Percentiles rank a stretch among this genome's conserved stretches.
phyloP scores from a whole-genome alignment of 1,139 yeast species.

The Yamadazyma dendronema region DNA sequence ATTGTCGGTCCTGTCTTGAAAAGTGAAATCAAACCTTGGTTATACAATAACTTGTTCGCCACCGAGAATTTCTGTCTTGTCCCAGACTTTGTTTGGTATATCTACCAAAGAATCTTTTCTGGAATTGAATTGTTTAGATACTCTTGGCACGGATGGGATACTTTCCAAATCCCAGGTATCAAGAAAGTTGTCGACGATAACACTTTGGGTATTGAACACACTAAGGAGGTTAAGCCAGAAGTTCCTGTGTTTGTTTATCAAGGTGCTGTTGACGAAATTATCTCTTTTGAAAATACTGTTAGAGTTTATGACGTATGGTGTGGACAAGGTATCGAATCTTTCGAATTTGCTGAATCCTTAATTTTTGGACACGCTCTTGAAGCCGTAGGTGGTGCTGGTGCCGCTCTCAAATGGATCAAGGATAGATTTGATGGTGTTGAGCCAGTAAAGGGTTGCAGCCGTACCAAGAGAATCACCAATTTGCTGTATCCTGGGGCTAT shows the following conservation, averaged over 20 bases:
- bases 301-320: conserved; percentile 32
- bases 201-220: conserved; percentile 16
- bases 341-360: conserved; percentile 26
- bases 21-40: conserved; percentile 13
- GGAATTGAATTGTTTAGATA: conserved; percentile 15
- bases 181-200: conserved; percentile 17
- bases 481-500: conserved; percentile 23
- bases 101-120: conserved; percentile 15
- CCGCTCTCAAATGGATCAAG: conserved; percentile 27
- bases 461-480: conserved; percentile 21
- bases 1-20: conserved; percentile 9
- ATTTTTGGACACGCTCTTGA: conserved; percentile 28
- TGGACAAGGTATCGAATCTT: conserved; percentile 24
- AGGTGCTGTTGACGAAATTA: conserved; percentile 28
- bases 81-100: conserved; percentile 10
- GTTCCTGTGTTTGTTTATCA: conserved; percentile 36
- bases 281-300: conserved; percentile 24
- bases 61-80: conserved; percentile 11
- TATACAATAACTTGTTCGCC: not conserved
- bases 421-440: conserved; percentile 19
- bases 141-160: conserved; percentile 14
- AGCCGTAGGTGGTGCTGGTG: conserved; percentile 26
- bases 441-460: conserved; percentile 28
- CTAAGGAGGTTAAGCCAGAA: conserved; percentile 21
- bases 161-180: conserved; percentile 10